phyloP scores from a whole-genome alignment of 768 basidiomycete genomes.

The Boletus rubropictus region DNA sequence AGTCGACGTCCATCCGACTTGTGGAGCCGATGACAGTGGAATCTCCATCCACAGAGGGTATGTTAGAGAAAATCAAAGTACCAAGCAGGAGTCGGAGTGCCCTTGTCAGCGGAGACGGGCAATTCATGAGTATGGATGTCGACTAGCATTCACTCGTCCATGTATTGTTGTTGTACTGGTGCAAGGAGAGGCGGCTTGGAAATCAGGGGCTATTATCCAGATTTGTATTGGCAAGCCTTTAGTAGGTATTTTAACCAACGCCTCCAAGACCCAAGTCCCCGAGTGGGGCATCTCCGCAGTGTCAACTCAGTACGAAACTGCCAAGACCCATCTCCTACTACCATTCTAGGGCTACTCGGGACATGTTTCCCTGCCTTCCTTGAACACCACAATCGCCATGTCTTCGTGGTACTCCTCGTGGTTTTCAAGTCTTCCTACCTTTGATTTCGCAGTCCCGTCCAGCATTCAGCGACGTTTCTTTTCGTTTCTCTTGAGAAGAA shows the following conservation, averaged over 20 bases:
- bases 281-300: conserved; percentile 4
- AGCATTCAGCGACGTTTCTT: conserved; percentile 83
- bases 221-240: conserved; percentile 14
- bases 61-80: conserved; percentile 76
- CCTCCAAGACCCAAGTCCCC: conserved; percentile 2
- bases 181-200: too few species aligned
- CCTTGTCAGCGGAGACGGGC: conserved; percentile 77
- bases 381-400: conserved; percentile 30
- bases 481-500: conserved; percentile 79
- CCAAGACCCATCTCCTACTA: neutral
- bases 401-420: conserved; percentile 57
- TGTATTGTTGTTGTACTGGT: conserved; percentile 2
- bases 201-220: conserved; percentile 20
- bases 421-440: conserved; percentile 47
- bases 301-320: neutral
- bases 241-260: neutral
- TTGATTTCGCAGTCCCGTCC: conserved; percentile 63
- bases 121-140: conserved; percentile 88
- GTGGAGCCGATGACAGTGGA: conserved; percentile 54
- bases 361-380: conserved; percentile 13
- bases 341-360: neutral
- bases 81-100: conserved; percentile 59
- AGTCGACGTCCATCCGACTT: conserved; percentile 52
- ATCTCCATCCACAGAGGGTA: conserved; percentile 41
- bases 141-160: conserved; percentile 39